phyloP scores from a whole-genome alignment of 2,329 filamentous ascomycete species.

The Penicillium hordei region DNA sequence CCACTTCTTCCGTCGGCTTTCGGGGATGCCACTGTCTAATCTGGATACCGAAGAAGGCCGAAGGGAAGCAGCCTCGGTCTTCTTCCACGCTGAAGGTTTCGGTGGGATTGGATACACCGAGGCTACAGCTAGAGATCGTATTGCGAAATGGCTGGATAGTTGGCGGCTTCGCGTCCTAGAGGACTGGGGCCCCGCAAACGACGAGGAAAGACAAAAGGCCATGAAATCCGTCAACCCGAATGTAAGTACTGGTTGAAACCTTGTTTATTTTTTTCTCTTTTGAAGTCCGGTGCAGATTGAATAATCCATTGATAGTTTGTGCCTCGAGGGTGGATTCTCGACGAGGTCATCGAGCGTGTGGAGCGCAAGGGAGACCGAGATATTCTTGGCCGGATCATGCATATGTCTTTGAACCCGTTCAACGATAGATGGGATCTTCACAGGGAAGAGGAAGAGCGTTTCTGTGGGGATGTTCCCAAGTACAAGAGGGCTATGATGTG shows the following conservation, averaged over 20 bases:
- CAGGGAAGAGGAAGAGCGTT: slow-evolving; percentile 73
- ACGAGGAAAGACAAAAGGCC: slow-evolving; percentile 63
- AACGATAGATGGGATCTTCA: slow-evolving; percentile 66
- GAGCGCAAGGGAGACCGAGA: slow-evolving; percentile 80
- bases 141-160: slow-evolving; percentile 76
- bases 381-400: slow-evolving; percentile 74
- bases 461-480: slow-evolving; percentile 81
- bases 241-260: slow-evolving; percentile 32
- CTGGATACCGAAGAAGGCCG: slow-evolving; percentile 65
- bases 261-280: neutral
- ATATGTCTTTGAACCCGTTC: slow-evolving; percentile 81
- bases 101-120: slow-evolving; percentile 60
- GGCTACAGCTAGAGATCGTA: slow-evolving; percentile 61
- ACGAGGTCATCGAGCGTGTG: slow-evolving; percentile 86
- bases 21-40: slow-evolving; percentile 60
- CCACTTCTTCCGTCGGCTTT: slow-evolving; percentile 83
- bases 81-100: slow-evolving; percentile 77
- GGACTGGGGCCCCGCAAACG: slow-evolving; percentile 68
- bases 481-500: slow-evolving; percentile 82
- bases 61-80: slow-evolving; percentile 64
- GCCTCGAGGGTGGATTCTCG: slow-evolving; percentile 85
- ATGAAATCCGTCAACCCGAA: slow-evolving; percentile 93
- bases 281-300: neutral
- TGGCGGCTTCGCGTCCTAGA: slow-evolving; percentile 72
- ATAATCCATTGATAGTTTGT: slow-evolving; percentile 59